phyloP scores from a whole-genome alignment of 345 rosid species.

The Arabidopsis arenosa region DNA sequence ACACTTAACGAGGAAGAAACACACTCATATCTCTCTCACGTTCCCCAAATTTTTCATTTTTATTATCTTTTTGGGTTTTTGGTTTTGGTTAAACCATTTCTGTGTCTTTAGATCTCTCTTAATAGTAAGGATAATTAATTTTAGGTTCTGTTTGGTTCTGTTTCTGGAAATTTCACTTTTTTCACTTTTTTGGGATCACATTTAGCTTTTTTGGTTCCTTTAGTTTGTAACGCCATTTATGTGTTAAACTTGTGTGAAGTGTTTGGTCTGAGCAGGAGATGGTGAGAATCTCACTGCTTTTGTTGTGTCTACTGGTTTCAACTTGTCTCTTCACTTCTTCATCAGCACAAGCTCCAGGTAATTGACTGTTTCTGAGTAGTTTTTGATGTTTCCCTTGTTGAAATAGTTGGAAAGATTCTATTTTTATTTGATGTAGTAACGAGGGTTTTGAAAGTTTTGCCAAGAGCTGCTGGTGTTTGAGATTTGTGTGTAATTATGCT shows the following conservation, averaged over 20 bases:
- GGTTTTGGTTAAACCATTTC: not conserved
- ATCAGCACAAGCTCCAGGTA: constrained; percentile 75
- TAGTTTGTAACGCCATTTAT: constrained; percentile 27
- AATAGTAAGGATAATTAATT: not conserved
- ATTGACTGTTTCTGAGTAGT: constrained; percentile 5
- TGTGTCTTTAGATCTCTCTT: constrained; percentile 15
- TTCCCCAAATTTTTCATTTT: not conserved
- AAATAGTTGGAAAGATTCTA: not conserved
- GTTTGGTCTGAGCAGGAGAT: constrained; percentile 50
- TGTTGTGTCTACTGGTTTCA: constrained; percentile 41
- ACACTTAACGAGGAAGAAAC: constrained; percentile 48
- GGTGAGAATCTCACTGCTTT: constrained; percentile 54
- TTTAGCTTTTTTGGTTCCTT: constrained; percentile 8
- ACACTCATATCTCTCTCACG: constrained; percentile 27
- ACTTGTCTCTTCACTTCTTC: constrained; percentile 52
- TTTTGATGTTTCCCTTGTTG: not conserved
- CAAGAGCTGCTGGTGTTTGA: not conserved
- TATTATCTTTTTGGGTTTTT: not conserved
- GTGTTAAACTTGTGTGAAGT: constrained; percentile 37
- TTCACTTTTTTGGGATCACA: constrained; percentile 24
- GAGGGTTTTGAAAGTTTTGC: not conserved
- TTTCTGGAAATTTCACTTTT: not conserved
- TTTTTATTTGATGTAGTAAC: constrained; percentile 10
- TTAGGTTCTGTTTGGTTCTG: constrained; percentile 24
- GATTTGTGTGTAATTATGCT: constrained; percentile 3